phyloP scores from a whole-genome alignment of 2,329 filamentous ascomycete species.

The Septoria linicola region DNA sequence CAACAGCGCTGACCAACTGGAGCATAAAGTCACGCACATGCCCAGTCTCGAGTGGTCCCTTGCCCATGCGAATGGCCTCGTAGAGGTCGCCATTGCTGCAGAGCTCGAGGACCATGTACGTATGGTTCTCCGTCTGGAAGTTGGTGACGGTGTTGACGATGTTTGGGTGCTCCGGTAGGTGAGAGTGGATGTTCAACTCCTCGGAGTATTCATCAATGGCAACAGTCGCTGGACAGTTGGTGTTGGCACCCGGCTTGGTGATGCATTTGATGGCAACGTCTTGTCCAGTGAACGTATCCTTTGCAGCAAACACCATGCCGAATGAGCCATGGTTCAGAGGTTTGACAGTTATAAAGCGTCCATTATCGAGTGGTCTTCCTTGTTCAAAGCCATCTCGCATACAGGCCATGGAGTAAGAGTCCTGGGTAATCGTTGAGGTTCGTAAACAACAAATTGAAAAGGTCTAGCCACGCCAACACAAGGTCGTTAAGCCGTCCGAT shows the following conservation, averaged over 20 bases:
- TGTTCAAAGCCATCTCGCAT: slow-evolving; percentile 77
- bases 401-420: slow-evolving; percentile 67
- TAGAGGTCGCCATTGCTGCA: slow-evolving; percentile 95
- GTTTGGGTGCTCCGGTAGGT: slow-evolving; percentile 77
- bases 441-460: slow-evolving; percentile 24
- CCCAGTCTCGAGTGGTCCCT: slow-evolving; percentile 88
- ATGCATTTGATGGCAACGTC: slow-evolving; percentile 94
- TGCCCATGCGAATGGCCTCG: slow-evolving; percentile 87
- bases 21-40: slow-evolving; percentile 98
- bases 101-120: slow-evolving; percentile 92
- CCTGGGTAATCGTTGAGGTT: slow-evolving; percentile 13
- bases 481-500: slow-evolving; percentile 23
- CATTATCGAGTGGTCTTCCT: slow-evolving; percentile 73
- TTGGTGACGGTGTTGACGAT: slow-evolving; percentile 89
- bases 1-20: slow-evolving; percentile 83
- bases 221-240: slow-evolving; percentile 61
- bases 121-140: slow-evolving; percentile 87
- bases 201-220: slow-evolving; percentile 80
- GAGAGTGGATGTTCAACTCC: slow-evolving; percentile 75
- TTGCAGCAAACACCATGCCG: slow-evolving; percentile 95
- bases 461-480: slow-evolving; percentile 25
- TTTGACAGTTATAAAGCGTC: slow-evolving; percentile 86
- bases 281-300: slow-evolving; percentile 71
- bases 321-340: slow-evolving; percentile 98
- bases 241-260: slow-evolving; percentile 71